Evolutionary conservation across 2,329 filamentous ascomycete genomes (phyloP).

Genomic region (Aspergillus texensis): DNA sequence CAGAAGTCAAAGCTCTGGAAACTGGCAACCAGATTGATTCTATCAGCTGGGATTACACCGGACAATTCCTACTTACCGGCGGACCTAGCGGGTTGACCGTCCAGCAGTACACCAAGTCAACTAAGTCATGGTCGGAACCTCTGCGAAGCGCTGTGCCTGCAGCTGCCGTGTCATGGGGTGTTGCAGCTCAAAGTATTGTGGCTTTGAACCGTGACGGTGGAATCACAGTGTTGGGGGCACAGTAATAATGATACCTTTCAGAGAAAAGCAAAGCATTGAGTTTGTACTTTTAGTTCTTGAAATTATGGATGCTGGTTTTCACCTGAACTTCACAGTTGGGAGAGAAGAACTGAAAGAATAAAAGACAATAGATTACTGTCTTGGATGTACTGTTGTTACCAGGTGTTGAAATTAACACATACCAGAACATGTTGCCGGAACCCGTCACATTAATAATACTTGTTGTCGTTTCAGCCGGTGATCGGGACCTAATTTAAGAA

Average conservation of each 20-base stretch:
- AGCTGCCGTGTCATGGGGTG: constrained; percentile 76
- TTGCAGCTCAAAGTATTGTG: constrained; percentile 72
- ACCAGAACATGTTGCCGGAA: neutral
- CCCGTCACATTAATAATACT: neutral
- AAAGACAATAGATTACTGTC: constrained; percentile 7
- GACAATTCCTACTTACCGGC: constrained; percentile 84
- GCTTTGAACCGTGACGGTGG: constrained; percentile 74
- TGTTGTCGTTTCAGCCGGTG: neutral
- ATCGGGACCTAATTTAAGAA: neutral
- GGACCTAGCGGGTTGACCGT: constrained; percentile 81
- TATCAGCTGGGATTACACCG: constrained; percentile 90
- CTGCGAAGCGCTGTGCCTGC: constrained; percentile 75
- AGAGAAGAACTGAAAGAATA: constrained; percentile 7
- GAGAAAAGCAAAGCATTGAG: constrained; percentile 11
- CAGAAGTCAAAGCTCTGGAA: constrained; percentile 81
- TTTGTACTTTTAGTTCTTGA: constrained; percentile 12
- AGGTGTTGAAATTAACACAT: neutral
- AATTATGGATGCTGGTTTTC: constrained; percentile 2
- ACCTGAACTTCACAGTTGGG: neutral
- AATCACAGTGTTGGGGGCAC: constrained; percentile 68
- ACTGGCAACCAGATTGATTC: constrained; percentile 76
- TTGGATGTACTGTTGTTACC: neutral
- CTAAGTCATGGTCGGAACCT: constrained; percentile 87
- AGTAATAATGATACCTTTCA: constrained; percentile 46
- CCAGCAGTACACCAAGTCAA: constrained; percentile 83